Conservation (phyloP, 192 early-diverging fungal species). For the Dispira simplex region DNA sequence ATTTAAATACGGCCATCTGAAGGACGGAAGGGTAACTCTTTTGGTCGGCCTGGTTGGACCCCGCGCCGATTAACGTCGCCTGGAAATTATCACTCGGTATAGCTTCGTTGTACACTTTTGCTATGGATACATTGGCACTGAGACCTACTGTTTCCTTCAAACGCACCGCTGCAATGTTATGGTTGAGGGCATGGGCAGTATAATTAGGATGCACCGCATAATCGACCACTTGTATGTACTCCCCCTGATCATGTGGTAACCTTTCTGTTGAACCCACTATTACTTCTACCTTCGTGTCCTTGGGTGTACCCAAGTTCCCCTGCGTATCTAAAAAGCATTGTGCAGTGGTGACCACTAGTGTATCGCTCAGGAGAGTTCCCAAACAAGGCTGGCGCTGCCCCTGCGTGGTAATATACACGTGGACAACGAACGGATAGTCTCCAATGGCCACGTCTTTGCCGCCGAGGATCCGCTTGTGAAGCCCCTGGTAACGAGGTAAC, state of each 20-base stretch:
- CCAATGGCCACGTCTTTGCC: neutral
- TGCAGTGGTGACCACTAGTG: constrained; percentile 19
- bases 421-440: constrained; percentile 3
- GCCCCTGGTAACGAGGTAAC: neutral
- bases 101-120: neutral
- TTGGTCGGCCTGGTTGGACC: neutral
- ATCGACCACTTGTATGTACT: neutral
- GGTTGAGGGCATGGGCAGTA: constrained; percentile 5
- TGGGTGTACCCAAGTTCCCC: neutral
- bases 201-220: constrained; percentile 8
- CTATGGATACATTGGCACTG: neutral
- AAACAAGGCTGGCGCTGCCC: constrained; percentile 9
- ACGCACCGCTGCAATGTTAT: constrained; percentile 9
- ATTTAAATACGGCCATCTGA: neutral
- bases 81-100: too few species aligned
- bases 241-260: neutral
- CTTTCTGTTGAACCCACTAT: constrained; percentile 7
- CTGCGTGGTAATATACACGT: neutral
- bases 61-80: neutral
- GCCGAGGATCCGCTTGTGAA: neutral
- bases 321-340: constrained; percentile 19
- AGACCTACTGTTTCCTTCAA: neutral
- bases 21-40: neutral
- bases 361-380: constrained; percentile 18
- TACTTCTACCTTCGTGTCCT: constrained; percentile 8